These are phyloP conservation scores for Colletotrichum sp. DNA, from an alignment of 2,329 filamentous ascomycete genomes.

Conservation along the genomic window DNA sequence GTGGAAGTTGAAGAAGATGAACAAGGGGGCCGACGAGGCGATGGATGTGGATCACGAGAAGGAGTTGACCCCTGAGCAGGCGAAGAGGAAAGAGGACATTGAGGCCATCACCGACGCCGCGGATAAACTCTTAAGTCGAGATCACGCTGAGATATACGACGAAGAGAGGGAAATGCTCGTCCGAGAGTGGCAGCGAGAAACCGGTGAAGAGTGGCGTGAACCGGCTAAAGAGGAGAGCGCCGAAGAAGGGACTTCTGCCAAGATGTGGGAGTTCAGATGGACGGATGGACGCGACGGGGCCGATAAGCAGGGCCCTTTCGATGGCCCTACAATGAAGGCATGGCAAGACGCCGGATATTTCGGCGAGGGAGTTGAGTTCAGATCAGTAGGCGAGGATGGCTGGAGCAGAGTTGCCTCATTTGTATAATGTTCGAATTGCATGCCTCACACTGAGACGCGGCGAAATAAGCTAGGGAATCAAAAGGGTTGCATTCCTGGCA, in stretches of 20 bases:
- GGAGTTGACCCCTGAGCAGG: conserved; percentile 72
- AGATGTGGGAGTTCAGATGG: conserved; percentile 92
- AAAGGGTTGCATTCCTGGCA: conserved; percentile 16
- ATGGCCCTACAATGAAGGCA: conserved; percentile 82
- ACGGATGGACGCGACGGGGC: conserved; percentile 83
- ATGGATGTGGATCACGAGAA: conserved; percentile 75
- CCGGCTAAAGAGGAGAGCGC: conserved; percentile 36
- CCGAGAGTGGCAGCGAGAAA: conserved; percentile 82
- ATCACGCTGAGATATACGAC: conserved; percentile 91
- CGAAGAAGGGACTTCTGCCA: conserved; percentile 29
- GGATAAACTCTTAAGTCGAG: conserved; percentile 82
- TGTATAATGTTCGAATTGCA: conserved; percentile 26
- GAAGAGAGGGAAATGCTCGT: conserved; percentile 83
- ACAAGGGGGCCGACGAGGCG: conserved; percentile 53
- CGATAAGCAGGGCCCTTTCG: conserved; percentile 84
- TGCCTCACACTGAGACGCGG: background rate
- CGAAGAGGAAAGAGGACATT: conserved; percentile 74
- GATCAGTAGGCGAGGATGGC: conserved; percentile 58
- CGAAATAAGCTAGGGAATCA: background rate
- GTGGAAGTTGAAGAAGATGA: conserved; percentile 74
- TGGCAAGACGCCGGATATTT: conserved; percentile 96
- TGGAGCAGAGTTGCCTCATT: conserved; percentile 62
- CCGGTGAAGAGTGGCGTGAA: conserved; percentile 82
- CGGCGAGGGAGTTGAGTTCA: conserved; percentile 84
- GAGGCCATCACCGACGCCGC: conserved; percentile 87